Evolutionary conservation across 1,284 basidiomycete genomes (phyloP), one percentile per base, ranked within the genome.

Genomic region (Ceratobasidium theobromae): DNA sequence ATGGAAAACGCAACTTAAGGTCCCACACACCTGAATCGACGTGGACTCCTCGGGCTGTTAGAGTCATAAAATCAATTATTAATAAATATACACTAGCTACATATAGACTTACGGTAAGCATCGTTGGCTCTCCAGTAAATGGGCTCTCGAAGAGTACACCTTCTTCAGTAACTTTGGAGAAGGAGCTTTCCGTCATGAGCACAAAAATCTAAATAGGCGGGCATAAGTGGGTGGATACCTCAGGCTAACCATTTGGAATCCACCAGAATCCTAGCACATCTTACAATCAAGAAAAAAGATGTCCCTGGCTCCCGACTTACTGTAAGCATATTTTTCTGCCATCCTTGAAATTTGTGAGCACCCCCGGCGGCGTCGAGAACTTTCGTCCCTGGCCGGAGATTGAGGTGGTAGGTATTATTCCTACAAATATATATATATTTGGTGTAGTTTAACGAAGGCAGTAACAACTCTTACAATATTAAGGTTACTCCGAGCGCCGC

Each of bases 321-420:
- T 21, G 91, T 94, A 57, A 94, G 79, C 52, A 94, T 79, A 74
- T 94, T 94, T 48, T 82, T 80, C 67, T 80, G 81, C 92, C 91
- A 94, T 67, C 87, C 88, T 77, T 94, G 91, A 73, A 93, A 93
- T 70, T 80, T 81, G 73, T 94, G 92, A 25, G 89, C 89, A 1
- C 91, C 91, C 30, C 89, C 91, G 1, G 82, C 86, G 72, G 84
- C 81, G 33, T 85, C 80, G 25, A 93, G 78, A 12, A 91, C 81
- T 68, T 87, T 74, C 11, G 87, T 83, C 1, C 91, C 90, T 16
- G 91, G 91, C 21, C 89, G 82, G 28, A 93, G 79, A 72, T 88
- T 89, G 5, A 94, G 79, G 73, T 94, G 91, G 72, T 93, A 94
- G 0, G 91, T 91, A 74, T 93, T 93, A 74, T 93, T 93, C 46